phyloP scores from a whole-genome alignment of 305 asterid genomes.

The Fraxinus paxiana region DNA sequence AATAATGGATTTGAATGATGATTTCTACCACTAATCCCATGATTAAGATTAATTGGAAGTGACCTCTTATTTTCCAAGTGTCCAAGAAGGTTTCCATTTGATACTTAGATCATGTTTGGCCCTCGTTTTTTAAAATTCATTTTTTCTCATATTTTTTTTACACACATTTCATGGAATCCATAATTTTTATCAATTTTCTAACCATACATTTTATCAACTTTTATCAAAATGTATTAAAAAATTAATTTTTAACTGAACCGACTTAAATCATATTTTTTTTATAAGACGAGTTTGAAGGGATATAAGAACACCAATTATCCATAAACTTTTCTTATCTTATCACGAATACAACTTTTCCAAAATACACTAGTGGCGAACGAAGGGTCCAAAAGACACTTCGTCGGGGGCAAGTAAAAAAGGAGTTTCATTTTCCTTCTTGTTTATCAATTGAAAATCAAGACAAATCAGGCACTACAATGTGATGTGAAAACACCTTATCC shows the following conservation, averaged over 20 bases:
- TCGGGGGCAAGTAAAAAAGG: no score
- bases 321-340: background rate
- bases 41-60: background rate
- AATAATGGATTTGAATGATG: background rate
- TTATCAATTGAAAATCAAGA: no score
- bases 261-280: background rate
- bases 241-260: background rate
- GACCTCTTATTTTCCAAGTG: background rate
- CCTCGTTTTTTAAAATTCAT: background rate
- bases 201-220: background rate
- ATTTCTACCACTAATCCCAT: conserved; percentile 1
- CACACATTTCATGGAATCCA: background rate
- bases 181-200: no score
- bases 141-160: no score
- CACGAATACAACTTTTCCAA: background rate
- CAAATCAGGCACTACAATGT: no score
- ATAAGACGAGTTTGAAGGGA: background rate
- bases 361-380: background rate
- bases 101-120: background rate
- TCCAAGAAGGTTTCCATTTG: background rate
- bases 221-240: no score
- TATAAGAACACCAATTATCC: background rate
- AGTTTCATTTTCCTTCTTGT: no score
- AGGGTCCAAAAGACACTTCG: no score
- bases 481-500: no score